Percentiles rank a stretch among this genome's conserved stretches.
These are phyloP conservation scores for Candida gigantensis DNA, from an alignment of 1,139 yeast species.

Conservation along the genomic window DNA sequence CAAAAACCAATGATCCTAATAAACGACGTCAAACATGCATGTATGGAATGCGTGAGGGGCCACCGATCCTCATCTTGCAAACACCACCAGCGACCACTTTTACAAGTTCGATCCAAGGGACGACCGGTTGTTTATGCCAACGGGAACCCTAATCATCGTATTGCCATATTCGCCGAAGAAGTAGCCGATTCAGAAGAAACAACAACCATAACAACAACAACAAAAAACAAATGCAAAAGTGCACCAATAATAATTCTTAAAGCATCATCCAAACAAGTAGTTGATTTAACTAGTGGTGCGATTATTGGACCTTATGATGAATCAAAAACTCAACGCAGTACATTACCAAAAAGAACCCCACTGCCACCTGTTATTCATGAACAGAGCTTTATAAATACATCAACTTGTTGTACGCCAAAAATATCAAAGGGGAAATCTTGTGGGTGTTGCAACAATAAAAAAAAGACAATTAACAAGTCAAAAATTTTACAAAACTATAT, in stretches of 20 bases:
- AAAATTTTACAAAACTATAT: conserved; percentile 40
- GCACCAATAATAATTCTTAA: conserved; percentile 45
- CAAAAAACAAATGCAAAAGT: conserved; percentile 18
- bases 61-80: conserved; percentile 87
- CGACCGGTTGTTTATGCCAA: conserved; percentile 61
- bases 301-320: conserved; percentile 44
- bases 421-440: conserved; percentile 21
- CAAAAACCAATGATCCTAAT: conserved; percentile 66
- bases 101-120: conserved; percentile 87
- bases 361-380: conserved; percentile 29
- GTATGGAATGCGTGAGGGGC: conserved; percentile 87
- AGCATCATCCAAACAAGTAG: conserved; percentile 52
- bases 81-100: conserved; percentile 75
- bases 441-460: conserved; percentile 27
- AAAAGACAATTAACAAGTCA: conserved; percentile 31
- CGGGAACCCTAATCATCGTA: conserved; percentile 51
- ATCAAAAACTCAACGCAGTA: conserved; percentile 14
- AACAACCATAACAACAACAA: not conserved
- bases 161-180: conserved; percentile 60
- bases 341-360: conserved; percentile 19
- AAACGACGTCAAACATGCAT: conserved; percentile 85
- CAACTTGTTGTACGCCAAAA: conserved; percentile 30
- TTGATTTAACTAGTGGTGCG: conserved; percentile 48
- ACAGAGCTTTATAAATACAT: conserved; percentile 38
- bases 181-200: conserved; percentile 18